These are phyloP conservation scores for Geoglossum glabrum DNA, from an alignment of 495 filamentous ascomycete genomes.

Conservation along the genomic window DNA sequence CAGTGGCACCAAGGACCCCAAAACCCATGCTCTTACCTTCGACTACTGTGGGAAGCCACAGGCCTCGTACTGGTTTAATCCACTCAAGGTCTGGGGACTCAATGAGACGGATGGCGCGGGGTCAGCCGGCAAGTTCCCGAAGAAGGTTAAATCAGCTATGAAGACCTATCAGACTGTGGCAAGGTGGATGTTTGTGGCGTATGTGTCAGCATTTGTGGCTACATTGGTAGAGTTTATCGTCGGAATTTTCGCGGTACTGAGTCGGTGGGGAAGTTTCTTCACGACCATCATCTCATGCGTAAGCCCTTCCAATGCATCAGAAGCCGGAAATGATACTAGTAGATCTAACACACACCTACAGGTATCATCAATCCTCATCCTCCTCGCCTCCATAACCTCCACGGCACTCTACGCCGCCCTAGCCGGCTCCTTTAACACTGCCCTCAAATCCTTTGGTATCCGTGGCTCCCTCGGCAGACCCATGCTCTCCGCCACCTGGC, in stretches of 20 bases:
- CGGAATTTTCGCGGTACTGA: conserved; percentile 48
- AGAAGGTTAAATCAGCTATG: conserved; percentile 41
- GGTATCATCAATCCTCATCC: conserved; percentile 13
- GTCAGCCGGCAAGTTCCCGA: conserved; percentile 28
- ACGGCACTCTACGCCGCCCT: conserved; percentile 8
- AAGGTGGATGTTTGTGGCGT: conserved; percentile 65
- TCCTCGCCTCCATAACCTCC: conserved; percentile 14
- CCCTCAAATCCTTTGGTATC: not conserved
- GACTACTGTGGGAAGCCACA: conserved; percentile 35
- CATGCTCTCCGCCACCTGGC: conserved; percentile 12
- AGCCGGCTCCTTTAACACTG: not conserved
- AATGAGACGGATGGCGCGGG: conserved; percentile 26
- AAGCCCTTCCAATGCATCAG: conserved; percentile 21
- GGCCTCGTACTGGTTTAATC: conserved; percentile 60
- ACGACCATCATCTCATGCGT: conserved; percentile 53
- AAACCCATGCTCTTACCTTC: conserved; percentile 11
- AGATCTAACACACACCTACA: not conserved
- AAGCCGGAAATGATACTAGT: conserved; percentile 1
- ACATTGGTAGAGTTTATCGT: conserved; percentile 49
- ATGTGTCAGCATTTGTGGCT: conserved; percentile 45
- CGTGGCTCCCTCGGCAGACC: not conserved
- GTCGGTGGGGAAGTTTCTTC: conserved; percentile 49
- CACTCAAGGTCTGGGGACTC: conserved; percentile 39
- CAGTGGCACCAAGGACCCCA: conserved; percentile 29
- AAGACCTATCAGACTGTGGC: conserved; percentile 48